Evolutionary conservation across 805 yeast species (phyloP), one percentile per base, ranked within the genome.

Genomic region (Candida ascalaphidarum): DNA sequence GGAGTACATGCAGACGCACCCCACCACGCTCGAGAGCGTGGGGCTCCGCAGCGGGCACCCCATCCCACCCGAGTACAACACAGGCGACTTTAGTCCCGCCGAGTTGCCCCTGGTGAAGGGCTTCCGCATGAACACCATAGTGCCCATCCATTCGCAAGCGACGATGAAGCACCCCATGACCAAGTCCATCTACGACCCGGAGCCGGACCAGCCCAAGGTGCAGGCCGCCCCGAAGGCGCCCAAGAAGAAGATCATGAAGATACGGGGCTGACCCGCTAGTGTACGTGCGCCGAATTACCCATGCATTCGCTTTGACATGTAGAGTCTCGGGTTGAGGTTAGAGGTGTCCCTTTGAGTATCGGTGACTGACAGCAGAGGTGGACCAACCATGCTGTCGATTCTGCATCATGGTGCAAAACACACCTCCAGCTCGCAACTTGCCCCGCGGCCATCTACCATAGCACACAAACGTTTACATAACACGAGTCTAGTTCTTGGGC

Each of bases 81-180:
- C 50, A 22, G 67, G 58, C 23, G 67, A 62, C 9, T 70, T 72
- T 40, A 65, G 61, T 37, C 73, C 82, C 9, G 62, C 67, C 41
- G 64, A 71, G 54, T 52, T 80, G 44, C 94, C 95, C 8, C 63
- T 58, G 32, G 95, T 94, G n/a, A 73, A 75, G 41, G 95, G 95
- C 9, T 81, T 82, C 65, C 74, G 68, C 44, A 81, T 88, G 83
- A 84, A 82, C 52, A 72, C 77, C 2, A 77, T 89, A 25, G 84
- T 88, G 10, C 98, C 98, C n/a, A 65, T 85, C 17, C 85, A 80
- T 44, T 79, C 94, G 30, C 75, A 80, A 12, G 75, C 80, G 25
- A 68, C 88, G 24, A 69, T 83, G 65, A 88, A 82, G 17, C 85
- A 82, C 43, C 96, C 96, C 28, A 76, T 77, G 67, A 76, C 86